phyloP scores from a whole-genome alignment of 75 land plant species.

The Sequoia sempervirens region DNA sequence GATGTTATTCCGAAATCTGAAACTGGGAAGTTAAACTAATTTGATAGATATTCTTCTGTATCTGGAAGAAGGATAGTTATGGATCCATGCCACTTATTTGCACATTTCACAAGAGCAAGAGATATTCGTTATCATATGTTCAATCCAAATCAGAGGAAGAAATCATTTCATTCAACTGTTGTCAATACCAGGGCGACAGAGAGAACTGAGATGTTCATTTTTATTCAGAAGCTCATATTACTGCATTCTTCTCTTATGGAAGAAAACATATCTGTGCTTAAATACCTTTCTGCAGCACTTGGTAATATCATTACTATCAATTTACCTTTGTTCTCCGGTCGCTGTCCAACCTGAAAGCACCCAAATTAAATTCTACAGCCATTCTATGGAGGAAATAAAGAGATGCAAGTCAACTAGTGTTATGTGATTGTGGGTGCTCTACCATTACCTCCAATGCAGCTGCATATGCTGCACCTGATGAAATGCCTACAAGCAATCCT shows the following conservation, averaged over 20 bases:
- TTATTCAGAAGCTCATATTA: conserved; percentile 17
- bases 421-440: neutral
- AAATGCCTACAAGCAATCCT: conserved; percentile 28
- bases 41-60: neutral
- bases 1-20: neutral
- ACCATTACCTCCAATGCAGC: conserved; percentile 21
- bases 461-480: conserved; percentile 31
- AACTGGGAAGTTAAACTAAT: neutral
- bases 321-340: conserved; percentile 34
- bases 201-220: neutral
- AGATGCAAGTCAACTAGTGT: neutral
- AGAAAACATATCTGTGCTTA: conserved; percentile 33
- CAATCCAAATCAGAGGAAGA: neutral
- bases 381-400: neutral
- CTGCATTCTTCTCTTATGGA: conserved; percentile 26
- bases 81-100: neutral
- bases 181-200: neutral
- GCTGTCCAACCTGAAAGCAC: conserved; percentile 26
- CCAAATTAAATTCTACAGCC: neutral
- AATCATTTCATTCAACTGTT: neutral
- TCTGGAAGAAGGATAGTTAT: neutral
- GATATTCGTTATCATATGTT: neutral
- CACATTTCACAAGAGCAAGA: neutral
- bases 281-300: conserved; percentile 33
- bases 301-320: conserved; percentile 27